Percentiles rank a stretch among this genome's conserved stretches.
Conservation (phyloP, 2,329 filamentous ascomycete genomes). For the Alternaria sp. region DNA sequence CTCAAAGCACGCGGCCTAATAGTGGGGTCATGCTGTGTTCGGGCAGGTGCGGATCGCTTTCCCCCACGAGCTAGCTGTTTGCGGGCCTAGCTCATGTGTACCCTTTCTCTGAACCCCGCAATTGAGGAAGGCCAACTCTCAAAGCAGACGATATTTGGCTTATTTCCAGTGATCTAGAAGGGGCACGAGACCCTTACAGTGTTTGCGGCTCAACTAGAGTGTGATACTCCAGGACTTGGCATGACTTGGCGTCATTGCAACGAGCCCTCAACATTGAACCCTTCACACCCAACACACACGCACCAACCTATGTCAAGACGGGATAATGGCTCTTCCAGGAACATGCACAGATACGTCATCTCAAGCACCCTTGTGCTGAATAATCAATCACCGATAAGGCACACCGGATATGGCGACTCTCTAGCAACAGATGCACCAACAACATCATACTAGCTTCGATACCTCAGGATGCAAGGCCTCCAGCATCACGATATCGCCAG, state of each 20-base stretch:
- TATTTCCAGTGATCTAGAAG: background rate
- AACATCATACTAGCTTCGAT: background rate
- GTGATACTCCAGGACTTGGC: background rate
- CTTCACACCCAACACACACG: background rate
- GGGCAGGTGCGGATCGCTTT: background rate
- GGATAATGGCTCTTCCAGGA: background rate
- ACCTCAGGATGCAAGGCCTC: background rate
- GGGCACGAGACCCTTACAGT: background rate
- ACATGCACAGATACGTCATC: background rate
- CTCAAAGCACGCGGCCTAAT: slow-evolving; percentile 5
- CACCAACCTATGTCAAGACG: background rate
- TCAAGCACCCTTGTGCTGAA: background rate
- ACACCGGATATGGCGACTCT: background rate
- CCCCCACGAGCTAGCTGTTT: background rate
- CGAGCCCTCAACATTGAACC: background rate
- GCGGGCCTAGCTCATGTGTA: background rate
- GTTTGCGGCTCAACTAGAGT: background rate
- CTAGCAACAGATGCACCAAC: background rate
- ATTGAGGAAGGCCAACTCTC: background rate
- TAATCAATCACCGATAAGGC: background rate
- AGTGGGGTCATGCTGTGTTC: slow-evolving; percentile 3
- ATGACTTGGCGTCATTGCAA: background rate
- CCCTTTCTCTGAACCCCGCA: slow-evolving; percentile 1
- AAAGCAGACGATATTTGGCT: background rate
- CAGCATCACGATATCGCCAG: background rate